These are phyloP conservation scores for Taphrina communis DNA, from an alignment of 1,139 yeast genomes.

Conservation along the genomic window DNA sequence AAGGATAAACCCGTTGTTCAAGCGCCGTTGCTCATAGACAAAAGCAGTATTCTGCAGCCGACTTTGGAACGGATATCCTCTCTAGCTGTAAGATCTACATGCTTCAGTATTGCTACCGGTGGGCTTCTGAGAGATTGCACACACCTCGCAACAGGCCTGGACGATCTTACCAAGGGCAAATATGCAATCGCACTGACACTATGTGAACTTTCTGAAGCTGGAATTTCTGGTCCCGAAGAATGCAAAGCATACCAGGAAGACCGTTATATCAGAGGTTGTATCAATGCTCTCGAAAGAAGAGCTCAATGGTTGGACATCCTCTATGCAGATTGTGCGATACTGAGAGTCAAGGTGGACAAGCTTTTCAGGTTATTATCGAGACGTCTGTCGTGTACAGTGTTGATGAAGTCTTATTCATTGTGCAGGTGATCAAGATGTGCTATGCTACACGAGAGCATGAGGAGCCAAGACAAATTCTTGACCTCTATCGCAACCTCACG, in stretches of 20 bases:
- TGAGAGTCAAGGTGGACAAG: conserved; percentile 31
- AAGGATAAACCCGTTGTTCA: background rate
- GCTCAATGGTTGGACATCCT: background rate
- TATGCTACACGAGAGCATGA: conserved; percentile 13
- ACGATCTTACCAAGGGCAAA: conserved; percentile 19
- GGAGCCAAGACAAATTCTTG: conserved; percentile 10
- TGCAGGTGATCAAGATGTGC: conserved; percentile 31
- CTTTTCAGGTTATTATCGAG: conserved; percentile 41
- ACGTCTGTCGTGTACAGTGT: conserved; percentile 3
- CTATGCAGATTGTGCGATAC: background rate
- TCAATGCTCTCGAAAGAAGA: conserved; percentile 4
- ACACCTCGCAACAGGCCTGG: conserved; percentile 22
- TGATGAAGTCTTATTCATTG: background rate
- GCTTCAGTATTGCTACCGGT: conserved; percentile 29
- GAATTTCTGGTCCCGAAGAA: conserved; percentile 25
- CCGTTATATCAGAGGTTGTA: conserved; percentile 9
- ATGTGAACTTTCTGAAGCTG: conserved; percentile 40
- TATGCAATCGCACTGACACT: conserved; percentile 41
- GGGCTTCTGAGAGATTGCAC: conserved; percentile 16
- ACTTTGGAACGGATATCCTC: conserved; percentile 8
- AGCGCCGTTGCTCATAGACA: background rate
- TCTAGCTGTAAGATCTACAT: conserved; percentile 24
- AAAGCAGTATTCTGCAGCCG: background rate
- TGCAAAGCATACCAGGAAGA: conserved; percentile 4
- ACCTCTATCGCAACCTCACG: conserved; percentile 25